Evolutionary conservation across 164 flowering plant species (phyloP), one percentile per base, ranked within the genome.

Genomic region (Stephania yunnanensis): DNA sequence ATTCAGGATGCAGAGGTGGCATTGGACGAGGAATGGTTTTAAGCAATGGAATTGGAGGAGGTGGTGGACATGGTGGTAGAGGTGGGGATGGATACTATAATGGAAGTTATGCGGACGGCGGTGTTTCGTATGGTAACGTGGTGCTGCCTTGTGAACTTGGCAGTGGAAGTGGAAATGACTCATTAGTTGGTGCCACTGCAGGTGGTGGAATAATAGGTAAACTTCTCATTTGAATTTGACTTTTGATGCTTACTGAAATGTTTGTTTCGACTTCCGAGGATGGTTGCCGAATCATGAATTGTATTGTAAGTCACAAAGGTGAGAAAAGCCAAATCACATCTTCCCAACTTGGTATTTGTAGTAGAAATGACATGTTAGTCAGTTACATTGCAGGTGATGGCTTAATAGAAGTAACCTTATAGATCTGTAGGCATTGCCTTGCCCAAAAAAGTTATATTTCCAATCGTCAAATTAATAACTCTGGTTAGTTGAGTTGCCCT

Each of bases 131-230:
- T 86, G 99, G 97, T n/a, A 82, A 89, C 90, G 85, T 91, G 75
- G 90, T 89, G 80, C 81, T 92, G 80, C 99, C 99, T 50, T 95
- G 99, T 88, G 99, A 95, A 79, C 97, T 95, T 81, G 99, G 98
- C 70, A 95, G 99, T 87, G 99, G 98, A 70, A 95, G 99, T 88
- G 98, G 99, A 75, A 89, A 87, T 80, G 82, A 79, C 64, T 87
- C 84, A 77, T 75, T 76, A 69, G 80, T 81, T 80, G 93, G 86
- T 79, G 80, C 90, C 74, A 88, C 91, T 71, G 85, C 92, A 0
- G 99, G 99, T 72, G 98, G 99, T 74, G 99, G 99, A 65, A 87
- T 95, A 70, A 85, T 95, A 78, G 98, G 99, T 95, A 81, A 63
- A 72, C 36, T 65, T 46, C 7, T 71, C 67, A 66, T 58, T 2